phyloP scores from a whole-genome alignment of 768 basidiomycete species.

The Trametopsis cervina region DNA sequence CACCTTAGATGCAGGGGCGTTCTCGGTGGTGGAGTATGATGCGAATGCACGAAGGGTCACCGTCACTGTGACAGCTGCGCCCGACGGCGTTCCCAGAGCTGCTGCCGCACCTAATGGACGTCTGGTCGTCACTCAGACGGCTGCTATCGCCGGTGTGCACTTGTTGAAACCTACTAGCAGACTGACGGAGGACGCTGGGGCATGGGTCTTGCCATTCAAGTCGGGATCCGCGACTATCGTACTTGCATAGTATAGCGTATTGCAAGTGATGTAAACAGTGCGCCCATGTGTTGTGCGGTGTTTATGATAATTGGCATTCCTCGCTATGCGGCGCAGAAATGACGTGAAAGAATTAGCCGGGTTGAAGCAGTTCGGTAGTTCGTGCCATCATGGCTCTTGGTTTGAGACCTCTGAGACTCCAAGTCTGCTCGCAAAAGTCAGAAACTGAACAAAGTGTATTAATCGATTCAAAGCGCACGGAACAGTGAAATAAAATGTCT shows the following conservation, averaged over 20 bases:
- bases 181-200: constrained; percentile 36
- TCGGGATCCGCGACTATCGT: constrained; percentile 29
- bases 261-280: too few relatives aligned
- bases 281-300: too few relatives aligned
- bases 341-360: too few relatives aligned
- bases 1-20: constrained; percentile 45
- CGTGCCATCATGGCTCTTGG: too few relatives aligned
- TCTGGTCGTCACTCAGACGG: constrained; percentile 37
- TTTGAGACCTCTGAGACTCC: too few relatives aligned
- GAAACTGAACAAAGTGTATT: too few relatives aligned
- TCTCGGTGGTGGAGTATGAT: constrained; percentile 36
- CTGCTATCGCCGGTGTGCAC: constrained; percentile 30
- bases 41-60: constrained; percentile 31
- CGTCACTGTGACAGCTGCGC: constrained; percentile 33
- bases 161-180: constrained; percentile 33
- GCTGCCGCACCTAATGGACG: constrained; percentile 41
- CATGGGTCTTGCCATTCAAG: constrained; percentile 37
- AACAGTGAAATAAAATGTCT: too few relatives aligned
- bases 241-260: constrained; percentile 7
- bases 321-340: too few relatives aligned
- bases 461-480: too few relatives aligned
- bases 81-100: constrained; percentile 32
- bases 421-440: too few relatives aligned
- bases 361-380: too few relatives aligned
- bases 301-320: too few relatives aligned